Base-by-base conservation (phyloP, 2,329 filamentous ascomycete species). In the Ophiostoma pallidulum region DNA sequence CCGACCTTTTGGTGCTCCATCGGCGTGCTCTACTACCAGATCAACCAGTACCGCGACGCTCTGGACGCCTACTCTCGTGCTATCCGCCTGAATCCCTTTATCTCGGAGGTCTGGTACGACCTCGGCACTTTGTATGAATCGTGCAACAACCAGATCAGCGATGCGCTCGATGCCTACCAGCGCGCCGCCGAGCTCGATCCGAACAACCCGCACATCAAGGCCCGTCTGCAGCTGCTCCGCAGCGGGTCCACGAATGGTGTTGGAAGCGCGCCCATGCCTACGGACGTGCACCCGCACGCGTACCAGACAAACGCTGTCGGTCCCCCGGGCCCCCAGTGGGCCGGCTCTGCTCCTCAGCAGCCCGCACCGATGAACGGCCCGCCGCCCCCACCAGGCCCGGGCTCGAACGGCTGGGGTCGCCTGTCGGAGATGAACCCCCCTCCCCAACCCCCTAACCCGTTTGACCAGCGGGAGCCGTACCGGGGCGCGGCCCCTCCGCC, bases 1-100 rank as follows among this genome's bases (percentile, higher is more conserved):
- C 92, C 92, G 16, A 97, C 92, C 2, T 98, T 97, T 72, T 98
- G 92, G 92, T 97, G 92, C 71, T 97, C 91, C 9, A 98, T 98
- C 62, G 92, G 92, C 64, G 92, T 98, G 14, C 76, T 98, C 51
- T 98, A 98, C 66, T 98, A 97, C 69, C 92, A 97, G 68, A 98
- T 98, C 72, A 98, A 97, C 67, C 92, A 98, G 70, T 98, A 98
- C 68, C 83, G 92, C 50, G 92, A 98, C 71, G 92, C 92, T 3
- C 77, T 98, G 45, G 92, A 98, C 70, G 92, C 92, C 33, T 98
- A 97, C 67, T 96, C 90, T 52, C 86, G 92, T 51, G 92, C 92
- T 40, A 98, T 97, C 59, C 84, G 92, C 48, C 69, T 98, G 58
- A 98, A 97, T 63, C 92, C 92, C 5, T 96, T 94, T 71, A 97